Base-by-base conservation (phyloP, 805 yeast genomes). In the Blastobotrys terrestris region DNA sequence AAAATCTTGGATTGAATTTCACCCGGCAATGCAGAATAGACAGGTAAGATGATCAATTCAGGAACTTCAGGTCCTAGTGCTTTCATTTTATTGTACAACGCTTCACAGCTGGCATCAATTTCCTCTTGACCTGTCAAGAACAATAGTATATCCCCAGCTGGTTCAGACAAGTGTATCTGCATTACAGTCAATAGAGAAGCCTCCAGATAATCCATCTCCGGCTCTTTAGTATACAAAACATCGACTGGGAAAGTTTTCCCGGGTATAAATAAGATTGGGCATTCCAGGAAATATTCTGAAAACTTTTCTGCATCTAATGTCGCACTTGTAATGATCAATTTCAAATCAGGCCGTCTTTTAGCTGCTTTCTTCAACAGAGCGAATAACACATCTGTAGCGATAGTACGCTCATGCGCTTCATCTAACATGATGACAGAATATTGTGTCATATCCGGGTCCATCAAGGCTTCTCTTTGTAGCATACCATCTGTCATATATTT, bases 401-500 rank as follows among this genome's bases (percentile, higher is more conserved):
- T 73, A 0, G 98, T 94, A 53, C 99, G 77, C 66, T 94, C 99
- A 65, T 94, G 99, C 0, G 99, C 99, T 68, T 92, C 99, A 69
- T 92, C 99, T 47, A 92, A 84, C 85, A 92, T 90, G 52, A 92
- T 75, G 1, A 87, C 95, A 1, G 94, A 80, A 64, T 91, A 92
- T 48, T 60, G 62, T 14, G 58, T 68, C 42, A 91, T 68, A 44
- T 79, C 79, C 0, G 95, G 87, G 64, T 91, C 97, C 1, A 77
- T 72, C 35, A 91, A 69, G 58, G 88, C 84, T 68, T 94, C 99
- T 54, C 97, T 71, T 35, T 91, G 72, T 18, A 94, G 74, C 89
- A 90, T 87, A 77, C 99, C 99, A 67, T 94, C 99, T 0, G 99
- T 94, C 80, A 91, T 79, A 68, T 94, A 94, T 71, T 92, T 92